Conservation (phyloP, 2,329 filamentous ascomycete species). For the Seiridium unicorne region DNA sequence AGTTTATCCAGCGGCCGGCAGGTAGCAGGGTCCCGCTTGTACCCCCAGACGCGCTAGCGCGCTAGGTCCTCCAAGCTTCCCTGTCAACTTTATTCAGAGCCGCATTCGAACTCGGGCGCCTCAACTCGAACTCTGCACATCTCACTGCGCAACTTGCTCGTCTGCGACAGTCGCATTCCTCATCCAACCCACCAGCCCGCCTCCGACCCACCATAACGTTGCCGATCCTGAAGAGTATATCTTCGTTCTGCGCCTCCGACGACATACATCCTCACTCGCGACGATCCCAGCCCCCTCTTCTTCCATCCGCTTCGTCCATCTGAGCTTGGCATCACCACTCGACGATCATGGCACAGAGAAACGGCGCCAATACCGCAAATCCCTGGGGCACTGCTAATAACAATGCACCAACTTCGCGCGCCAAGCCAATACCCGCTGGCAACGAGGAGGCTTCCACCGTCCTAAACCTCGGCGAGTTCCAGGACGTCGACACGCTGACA, state of each 20-base stretch:
- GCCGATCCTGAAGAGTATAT: neutral
- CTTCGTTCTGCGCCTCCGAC: neutral
- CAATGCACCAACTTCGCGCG: conserved; percentile 55
- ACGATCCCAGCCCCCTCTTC: too few relatives aligned
- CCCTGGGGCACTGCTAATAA: too few relatives aligned
- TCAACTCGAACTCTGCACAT: neutral
- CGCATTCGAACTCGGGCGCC: neutral
- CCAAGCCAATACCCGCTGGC: conserved; percentile 66
- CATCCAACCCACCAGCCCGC: neutral
- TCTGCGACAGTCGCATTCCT: neutral
- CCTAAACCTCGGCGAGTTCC: conserved; percentile 89
- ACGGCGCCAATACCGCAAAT: neutral
- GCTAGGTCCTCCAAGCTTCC: neutral
- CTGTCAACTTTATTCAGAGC: conserved; percentile 6
- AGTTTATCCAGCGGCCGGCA: neutral
- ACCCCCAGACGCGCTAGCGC: neutral
- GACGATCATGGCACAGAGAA: conserved; percentile 28
- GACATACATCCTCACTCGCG: neutral
- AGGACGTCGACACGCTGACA: conserved; percentile 86
- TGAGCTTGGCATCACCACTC: neutral
- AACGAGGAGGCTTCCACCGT: conserved; percentile 84
- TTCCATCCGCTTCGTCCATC: too few relatives aligned
- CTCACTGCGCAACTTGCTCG: neutral
- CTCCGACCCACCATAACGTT: neutral
- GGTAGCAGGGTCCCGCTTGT: neutral